Conservation (phyloP, 192 early-diverging fungal species). For the Coemansia sp. region DNA sequence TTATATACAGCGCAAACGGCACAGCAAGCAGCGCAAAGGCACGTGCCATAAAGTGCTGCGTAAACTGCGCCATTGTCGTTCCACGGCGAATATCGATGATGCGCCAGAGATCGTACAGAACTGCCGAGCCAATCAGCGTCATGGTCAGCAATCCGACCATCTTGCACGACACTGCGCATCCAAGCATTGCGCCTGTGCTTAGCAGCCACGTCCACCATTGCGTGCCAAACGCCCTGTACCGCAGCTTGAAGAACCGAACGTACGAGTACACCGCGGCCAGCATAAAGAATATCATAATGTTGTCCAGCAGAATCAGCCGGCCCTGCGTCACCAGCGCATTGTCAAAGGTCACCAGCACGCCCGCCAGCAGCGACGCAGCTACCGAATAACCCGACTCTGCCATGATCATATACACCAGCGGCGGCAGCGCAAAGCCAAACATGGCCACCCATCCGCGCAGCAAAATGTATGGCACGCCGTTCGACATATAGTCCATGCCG, state of each 20-base stretch:
- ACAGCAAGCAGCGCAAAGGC: conserved; percentile 81
- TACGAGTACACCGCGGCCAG: conserved; percentile 81
- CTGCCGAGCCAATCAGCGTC: conserved; percentile 77
- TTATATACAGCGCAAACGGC: conserved; percentile 79
- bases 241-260: conserved; percentile 81
- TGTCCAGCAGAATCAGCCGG: conserved; percentile 90
- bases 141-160: conserved; percentile 94
- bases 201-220: conserved; percentile 89
- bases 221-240: conserved; percentile 67
- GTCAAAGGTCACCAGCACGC: conserved; percentile 82
- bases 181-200: conserved; percentile 76
- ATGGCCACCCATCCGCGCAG: conserved; percentile 77
- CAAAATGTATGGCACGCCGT: conserved; percentile 87
- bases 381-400: conserved; percentile 83
- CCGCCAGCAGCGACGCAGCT: conserved; percentile 69
- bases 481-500: conserved; percentile 82
- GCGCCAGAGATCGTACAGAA: conserved; percentile 87
- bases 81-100: conserved; percentile 83
- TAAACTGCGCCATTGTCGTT: conserved; percentile 66
- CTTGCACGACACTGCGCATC: conserved; percentile 74
- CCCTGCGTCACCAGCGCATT: conserved; percentile 89
- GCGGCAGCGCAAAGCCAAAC: conserved; percentile 74
- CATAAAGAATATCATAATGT: conserved; percentile 91
- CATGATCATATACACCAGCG: conserved; percentile 80
- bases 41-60: conserved; percentile 86